Base-by-base conservation (phyloP, 192 early-diverging fungal species). In the Phycomyces blakesleeanus region DNA sequence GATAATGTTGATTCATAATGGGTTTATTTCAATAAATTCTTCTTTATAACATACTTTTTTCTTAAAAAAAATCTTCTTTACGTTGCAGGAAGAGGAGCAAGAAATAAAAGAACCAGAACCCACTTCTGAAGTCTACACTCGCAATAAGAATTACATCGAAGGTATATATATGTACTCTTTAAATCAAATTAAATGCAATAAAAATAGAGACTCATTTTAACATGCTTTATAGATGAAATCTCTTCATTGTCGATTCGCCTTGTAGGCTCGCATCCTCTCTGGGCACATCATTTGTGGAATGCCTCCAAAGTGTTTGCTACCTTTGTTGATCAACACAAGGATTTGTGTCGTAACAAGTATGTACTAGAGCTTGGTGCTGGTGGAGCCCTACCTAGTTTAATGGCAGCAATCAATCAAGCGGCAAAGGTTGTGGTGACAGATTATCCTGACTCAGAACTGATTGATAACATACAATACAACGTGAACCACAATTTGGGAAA, bases 231-330 rank as follows among this genome's bases (percentile, higher is more conserved):
- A 18, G 70, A 71, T 26, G 34, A 52, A 3, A 67, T 68, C 3
- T 34, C 50, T 22, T 67, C 68, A 25, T 73, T 90, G 37, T 74
- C 61, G 41, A 67, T 90, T 25, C 80, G 81, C 14, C 77, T 90
- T 5, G 80, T 91, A 21, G 89, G 89, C 27, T 77, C 83, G 11
- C 90, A 91, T 59, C 87, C 90, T 38, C 79, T 96, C 1, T 93
- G 91, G 92, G 92, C 82, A 15, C 93, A 97, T 67, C 75, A 86
- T 47, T 81, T 97, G 26, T 97, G 94, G 94, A 97, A 97, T 61
- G 92, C 93, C 3, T 90, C 91, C 44, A 86, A 89, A 67, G 82
- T 82, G 29, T 83, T 95, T 80, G 84, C 92, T 27, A 78, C 84
- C 55, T 85, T 90, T 66, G 75, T 97, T 53, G 94, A 97, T 61